phyloP scores from a whole-genome alignment of 2,329 filamentous ascomycete genomes.

The Xylaria multiplex region DNA sequence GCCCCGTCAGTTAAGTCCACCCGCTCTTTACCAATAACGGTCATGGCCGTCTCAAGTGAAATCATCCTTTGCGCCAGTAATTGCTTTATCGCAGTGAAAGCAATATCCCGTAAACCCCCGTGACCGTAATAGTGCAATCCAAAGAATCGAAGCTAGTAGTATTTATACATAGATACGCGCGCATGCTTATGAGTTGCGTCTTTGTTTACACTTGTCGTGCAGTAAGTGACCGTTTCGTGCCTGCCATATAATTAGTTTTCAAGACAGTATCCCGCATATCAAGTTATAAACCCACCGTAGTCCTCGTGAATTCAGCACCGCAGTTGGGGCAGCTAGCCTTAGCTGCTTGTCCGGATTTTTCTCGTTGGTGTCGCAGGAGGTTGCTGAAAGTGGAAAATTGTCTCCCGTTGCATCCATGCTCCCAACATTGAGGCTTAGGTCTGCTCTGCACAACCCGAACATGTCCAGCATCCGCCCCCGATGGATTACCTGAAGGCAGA shows the following conservation, averaged over 20 bases:
- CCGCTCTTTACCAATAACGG: constrained; percentile 15
- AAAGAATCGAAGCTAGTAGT: constrained; percentile 23
- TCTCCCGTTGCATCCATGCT: constrained; percentile 94
- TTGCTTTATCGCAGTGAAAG: constrained; percentile 20
- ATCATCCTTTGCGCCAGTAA: constrained; percentile 35
- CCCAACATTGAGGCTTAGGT: constrained; percentile 97
- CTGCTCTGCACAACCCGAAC: constrained; percentile 78
- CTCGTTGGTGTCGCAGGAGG: constrained; percentile 87
- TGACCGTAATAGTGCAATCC: constrained; percentile 22
- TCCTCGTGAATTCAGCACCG: constrained; percentile 91
- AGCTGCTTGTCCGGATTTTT: constrained; percentile 89
- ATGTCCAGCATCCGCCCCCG: constrained; percentile 56
- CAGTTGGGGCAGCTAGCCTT: constrained; percentile 93
- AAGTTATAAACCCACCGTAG: constrained; percentile 56
- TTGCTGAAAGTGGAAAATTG: constrained; percentile 98
- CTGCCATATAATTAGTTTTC: constrained; percentile 51
- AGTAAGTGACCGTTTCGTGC: constrained; percentile 86
- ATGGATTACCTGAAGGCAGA: constrained; percentile 50
- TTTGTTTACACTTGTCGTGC: constrained; percentile 92
- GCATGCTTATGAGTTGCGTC: constrained; percentile 57
- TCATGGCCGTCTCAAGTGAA: constrained; percentile 14
- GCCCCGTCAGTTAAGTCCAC: constrained; percentile 23
- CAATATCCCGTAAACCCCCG: constrained; percentile 25
- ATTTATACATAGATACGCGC: constrained; percentile 23
- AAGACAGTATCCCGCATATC: neutral